Base-by-base conservation (phyloP, 352 stramenopile genomes). In the Phytophthora hybrid region DNA sequence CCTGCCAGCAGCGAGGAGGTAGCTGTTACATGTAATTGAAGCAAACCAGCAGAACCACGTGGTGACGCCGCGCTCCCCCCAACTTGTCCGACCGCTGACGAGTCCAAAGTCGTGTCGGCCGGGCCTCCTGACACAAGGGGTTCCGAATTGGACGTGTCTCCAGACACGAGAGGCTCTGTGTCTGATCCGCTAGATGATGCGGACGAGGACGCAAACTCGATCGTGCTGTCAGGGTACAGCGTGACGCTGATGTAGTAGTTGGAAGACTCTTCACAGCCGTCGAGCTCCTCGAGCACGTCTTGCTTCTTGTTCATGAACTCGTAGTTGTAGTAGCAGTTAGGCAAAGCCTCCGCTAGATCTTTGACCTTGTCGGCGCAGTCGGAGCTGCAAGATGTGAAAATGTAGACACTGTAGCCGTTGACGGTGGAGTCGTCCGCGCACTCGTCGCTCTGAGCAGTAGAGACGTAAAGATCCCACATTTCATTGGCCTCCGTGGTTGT, bases 251-350 rank as follows among this genome's bases (percentile, higher is more conserved):
- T 63, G 39, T 66, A 63, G 19, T 66, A 67, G 23, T 5, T 67
- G 18, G 16, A 49, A 8, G 39, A 63, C 9, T 46, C 26, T 1
- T 53, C 46, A 31, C 70, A 77, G 16, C 37, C n/a, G 13, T 72
- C 63, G 31, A 77, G 51, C n/a, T 72, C 63, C 10, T 69, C 52
- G 19, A 73, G 63, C 5, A 69, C 58, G 9, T 77, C 64, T 13
- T 74, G 21, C 69, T 84, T 81, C 52, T 84, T 84, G 68, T 82
- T 82, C 19, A 54, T 64, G 31, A 26, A 46, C 19, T 81, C 74
- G 34, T 80, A 82, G 21, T 71, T 54, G 51, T 84, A 84, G 56
- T 75, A 80, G 65, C 74, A 84, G 41, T 84, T 70, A 3, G 74
- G 74, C 14, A 84, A 57, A 0, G 52, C 52, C 4, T 66, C 46